Base-by-base conservation (phyloP, 441 rosid genomes). In the Bocquillonia castaneifolia region DNA sequence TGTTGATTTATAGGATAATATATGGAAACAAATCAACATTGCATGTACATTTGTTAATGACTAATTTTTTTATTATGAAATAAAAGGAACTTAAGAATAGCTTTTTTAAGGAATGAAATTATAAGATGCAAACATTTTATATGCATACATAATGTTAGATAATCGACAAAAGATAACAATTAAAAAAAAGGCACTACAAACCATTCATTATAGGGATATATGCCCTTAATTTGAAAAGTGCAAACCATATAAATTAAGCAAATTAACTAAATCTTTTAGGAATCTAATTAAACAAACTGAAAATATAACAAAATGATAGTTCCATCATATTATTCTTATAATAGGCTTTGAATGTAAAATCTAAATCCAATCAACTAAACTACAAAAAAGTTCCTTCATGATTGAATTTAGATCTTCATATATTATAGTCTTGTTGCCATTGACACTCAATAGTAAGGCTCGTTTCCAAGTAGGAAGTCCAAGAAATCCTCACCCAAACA, bases 401-500 rank as follows among this genome's bases (percentile, higher is more conserved):
- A 53, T 34, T 54, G 20, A 7, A 39, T 64, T 58, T 25, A 42
- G 75, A 13, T 53, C 12, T 18, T 6, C 4, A 10, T 20, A 18
- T 17, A n/a, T 51, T 1, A 15, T 56, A 15, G 23, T 6, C 8
- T 23, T 3, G 51, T 8, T 26, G 60, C 5, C 32, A 7, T 63
- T 40, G 4, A 52, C 34, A 31, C 64, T 3, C 17, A 34, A 64
- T 54, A 55, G 44, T 2, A 64, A 0, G 70, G 45, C 13, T 28
- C 74, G 59, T 50, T 66, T 45, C 34, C 65, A 52, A 85, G 64
- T 51, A 81, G 29, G 69, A 85, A 74, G 44, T 81, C 66, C 61
- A 78, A 0, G 77, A 86, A 80, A 14, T 77, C 89, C 7, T 78
- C 85, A 14, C 34, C 77, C 77, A 72, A 80, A 2, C 12, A 74